These are phyloP conservation scores for Berberis thunbergii DNA, from an alignment of 164 flowering plant genomes.

Conservation along the genomic window DNA sequence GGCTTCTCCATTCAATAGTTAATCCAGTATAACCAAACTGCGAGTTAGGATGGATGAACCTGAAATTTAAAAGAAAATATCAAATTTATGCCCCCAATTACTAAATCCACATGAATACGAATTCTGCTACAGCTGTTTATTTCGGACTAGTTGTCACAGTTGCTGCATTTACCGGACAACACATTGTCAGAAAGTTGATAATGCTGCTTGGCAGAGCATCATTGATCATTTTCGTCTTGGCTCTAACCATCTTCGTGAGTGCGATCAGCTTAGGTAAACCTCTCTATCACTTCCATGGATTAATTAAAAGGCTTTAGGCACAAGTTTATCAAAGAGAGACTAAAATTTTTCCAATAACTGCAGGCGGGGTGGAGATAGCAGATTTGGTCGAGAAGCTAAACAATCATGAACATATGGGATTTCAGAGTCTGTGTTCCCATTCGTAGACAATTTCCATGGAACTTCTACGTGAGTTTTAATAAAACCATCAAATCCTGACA, in stretches of 20 bases:
- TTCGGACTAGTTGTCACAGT: slow-evolving; percentile 50
- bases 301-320: not conserved
- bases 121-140: slow-evolving; percentile 45
- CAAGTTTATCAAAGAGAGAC: not conserved
- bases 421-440: slow-evolving; percentile 42
- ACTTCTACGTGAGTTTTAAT: too few relatives aligned
- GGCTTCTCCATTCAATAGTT: too few relatives aligned
- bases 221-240: slow-evolving; percentile 59
- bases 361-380: slow-evolving; percentile 66
- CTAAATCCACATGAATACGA: not conserved
- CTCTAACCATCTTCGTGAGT: slow-evolving; percentile 55
- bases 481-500: too few relatives aligned
- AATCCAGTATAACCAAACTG: too few relatives aligned
- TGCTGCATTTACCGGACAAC: slow-evolving; percentile 65
- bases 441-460: slow-evolving; percentile 3
- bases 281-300: not conserved
- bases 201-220: slow-evolving; percentile 56
- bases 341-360: slow-evolving; percentile 1
- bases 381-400: slow-evolving; percentile 44
- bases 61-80: too few relatives aligned
- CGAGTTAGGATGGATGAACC: too few relatives aligned
- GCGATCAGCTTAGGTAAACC: slow-evolving; percentile 55
- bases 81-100: too few relatives aligned
- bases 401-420: slow-evolving; percentile 62
- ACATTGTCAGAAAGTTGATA: slow-evolving; percentile 50